A percentile compares a stretch with the other conserved stretches of the same genome.
Conservation (phyloP, 2,329 filamentous ascomycete species). For the Ophiostoma novo-ulmi region DNA sequence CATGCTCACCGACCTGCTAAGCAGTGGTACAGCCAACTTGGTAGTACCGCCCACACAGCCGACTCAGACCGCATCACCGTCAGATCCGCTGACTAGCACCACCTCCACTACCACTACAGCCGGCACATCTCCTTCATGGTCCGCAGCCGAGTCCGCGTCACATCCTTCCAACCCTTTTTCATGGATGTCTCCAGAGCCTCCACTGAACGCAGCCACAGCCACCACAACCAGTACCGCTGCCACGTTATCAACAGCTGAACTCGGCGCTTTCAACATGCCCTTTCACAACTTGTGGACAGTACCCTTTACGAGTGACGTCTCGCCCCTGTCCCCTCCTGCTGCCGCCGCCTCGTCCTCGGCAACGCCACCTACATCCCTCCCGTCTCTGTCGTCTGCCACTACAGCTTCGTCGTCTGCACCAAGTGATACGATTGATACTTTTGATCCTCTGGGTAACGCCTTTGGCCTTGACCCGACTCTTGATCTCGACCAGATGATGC, state of each 20-base stretch:
- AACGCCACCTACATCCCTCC: neutral
- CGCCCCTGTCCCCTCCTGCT: neutral
- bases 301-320: neutral
- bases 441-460: neutral
- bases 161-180: neutral
- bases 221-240: neutral
- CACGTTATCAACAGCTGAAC: neutral
- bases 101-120: neutral
- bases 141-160: neutral
- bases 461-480: conserved; percentile 1
- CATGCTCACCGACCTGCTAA: neutral
- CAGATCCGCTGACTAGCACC: neutral
- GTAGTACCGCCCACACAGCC: neutral
- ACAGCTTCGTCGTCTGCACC: neutral
- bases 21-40: neutral
- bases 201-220: neutral
- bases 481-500: neutral
- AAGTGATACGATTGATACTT: neutral
- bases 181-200: neutral
- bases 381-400: neutral
- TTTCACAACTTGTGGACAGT: neutral
- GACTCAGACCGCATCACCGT: neutral
- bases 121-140: neutral
- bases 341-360: neutral
- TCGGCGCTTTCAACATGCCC: neutral